Evolutionary conservation across 345 rosid genomes (phyloP), one percentile per base, ranked within the genome.

Genomic region (Hibiscus mutabilis): DNA sequence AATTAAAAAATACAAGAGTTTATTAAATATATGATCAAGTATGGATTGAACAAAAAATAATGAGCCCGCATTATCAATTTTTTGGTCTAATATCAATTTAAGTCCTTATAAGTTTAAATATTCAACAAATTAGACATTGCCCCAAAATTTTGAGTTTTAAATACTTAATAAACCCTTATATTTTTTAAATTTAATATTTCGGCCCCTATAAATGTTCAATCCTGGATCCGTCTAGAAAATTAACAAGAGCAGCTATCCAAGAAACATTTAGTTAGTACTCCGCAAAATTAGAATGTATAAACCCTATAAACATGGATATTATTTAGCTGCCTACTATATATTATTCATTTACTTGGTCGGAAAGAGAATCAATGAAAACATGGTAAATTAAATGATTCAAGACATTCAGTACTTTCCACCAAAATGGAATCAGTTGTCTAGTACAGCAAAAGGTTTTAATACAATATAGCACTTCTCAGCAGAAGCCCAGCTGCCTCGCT

Each of bases 331-430:
- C 6, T 57, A 14, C n/a, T 47, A 14, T 15, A 47, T n/a, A 5
- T 25, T 16, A 29, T 24, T 16, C 4, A 47, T 46, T 58, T 27
- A 47, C 40, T 47, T 25, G 0, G 3, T 16, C 27, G 71, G 22
- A 51, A 22, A 25, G 16, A 25, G 37, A 35, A 49, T 25, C 42
- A 67, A 5, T 2, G 29, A 27, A 49, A 68, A 68, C 21, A 49
- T 27, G 58, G 40, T 12, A 42, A 64, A 62, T 9, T 4, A 44
- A 40, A 67, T 13, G 57, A 47, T 13, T 46, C 56, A 13, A 15
- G 70, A 16, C 16, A 47, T 67, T 66, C 57, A 60, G 44, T 31
- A 66, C n/a, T n/a, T n/a, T n/a, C n/a, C n/a, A n/a, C n/a, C n/a
- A n/a, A n/a, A n/a, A n/a, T n/a, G n/a, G n/a, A n/a, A n/a, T 66